Evolutionary conservation across 192 early-diverging fungal species (phyloP).

Genomic region (Coemansia sp.): DNA sequence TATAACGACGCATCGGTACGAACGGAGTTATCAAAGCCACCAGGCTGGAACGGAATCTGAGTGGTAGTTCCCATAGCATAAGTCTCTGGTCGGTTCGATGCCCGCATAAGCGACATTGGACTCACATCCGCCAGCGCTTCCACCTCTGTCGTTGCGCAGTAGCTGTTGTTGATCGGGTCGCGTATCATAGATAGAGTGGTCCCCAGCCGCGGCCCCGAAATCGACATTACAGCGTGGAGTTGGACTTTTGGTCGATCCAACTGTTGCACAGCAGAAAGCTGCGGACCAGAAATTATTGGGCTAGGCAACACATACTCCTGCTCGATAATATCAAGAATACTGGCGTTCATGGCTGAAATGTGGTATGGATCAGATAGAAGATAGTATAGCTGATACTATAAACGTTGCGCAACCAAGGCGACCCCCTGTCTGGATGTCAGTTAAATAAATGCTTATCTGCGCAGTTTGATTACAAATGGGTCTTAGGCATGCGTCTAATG

Average conservation of each 20-base stretch:
- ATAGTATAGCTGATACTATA: no score
- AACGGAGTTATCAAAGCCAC: constrained; percentile 20
- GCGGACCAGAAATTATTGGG: constrained; percentile 23
- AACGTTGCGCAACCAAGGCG: no score
- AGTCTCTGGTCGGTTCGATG: constrained; percentile 21
- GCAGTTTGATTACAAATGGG: not conserved
- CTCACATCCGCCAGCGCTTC: constrained; percentile 7
- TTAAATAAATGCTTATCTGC: no score
- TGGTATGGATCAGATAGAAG: not conserved
- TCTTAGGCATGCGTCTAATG: not conserved
- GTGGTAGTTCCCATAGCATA: constrained; percentile 31
- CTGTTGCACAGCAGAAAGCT: constrained; percentile 33
- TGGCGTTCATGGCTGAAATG: constrained; percentile 18
- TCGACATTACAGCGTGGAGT: constrained; percentile 26
- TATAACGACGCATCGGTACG: not conserved
- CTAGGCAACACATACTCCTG: constrained; percentile 34
- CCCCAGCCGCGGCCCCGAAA: constrained; percentile 21
- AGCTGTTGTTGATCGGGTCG: constrained; percentile 38
- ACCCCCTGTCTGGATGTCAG: no score
- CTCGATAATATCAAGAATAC: constrained; percentile 32
- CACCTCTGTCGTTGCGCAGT: constrained; percentile 28
- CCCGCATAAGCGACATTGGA: constrained; percentile 43
- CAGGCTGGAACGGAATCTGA: constrained; percentile 50
- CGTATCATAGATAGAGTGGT: constrained; percentile 34
- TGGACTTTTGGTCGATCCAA: constrained; percentile 9